Evolutionary conservation across 495 filamentous ascomycete genomes (phyloP).

Genomic region (Trichoderma gamsii): DNA sequence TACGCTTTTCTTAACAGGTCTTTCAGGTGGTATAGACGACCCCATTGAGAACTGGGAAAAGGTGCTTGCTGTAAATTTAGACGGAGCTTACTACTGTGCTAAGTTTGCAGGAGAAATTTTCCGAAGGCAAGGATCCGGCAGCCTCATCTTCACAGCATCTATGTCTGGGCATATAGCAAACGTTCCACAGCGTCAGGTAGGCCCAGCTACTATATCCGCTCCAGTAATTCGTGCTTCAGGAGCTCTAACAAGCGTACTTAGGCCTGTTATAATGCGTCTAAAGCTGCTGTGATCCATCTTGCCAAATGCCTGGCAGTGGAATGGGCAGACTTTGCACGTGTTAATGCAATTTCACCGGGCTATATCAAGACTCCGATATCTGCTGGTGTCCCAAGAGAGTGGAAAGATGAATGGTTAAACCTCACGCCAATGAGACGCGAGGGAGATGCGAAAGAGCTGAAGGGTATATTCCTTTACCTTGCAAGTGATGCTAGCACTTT

Average conservation of each 20-base stretch:
- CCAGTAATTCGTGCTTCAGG: not conserved
- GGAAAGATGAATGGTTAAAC: slow-evolving; percentile 66
- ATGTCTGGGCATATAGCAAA: not conserved
- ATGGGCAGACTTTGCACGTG: slow-evolving; percentile 79
- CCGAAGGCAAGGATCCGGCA: not conserved
- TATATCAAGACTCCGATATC: slow-evolving; percentile 84
- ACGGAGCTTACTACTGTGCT: not conserved
- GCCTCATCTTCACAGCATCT: not conserved
- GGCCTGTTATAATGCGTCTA: not conserved
- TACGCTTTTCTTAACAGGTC: not conserved
- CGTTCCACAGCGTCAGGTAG: not conserved
- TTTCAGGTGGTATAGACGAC: not conserved
- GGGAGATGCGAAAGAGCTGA: slow-evolving; percentile 68
- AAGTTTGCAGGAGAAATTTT: not conserved
- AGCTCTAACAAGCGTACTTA: not conserved
- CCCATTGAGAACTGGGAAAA: not conserved
- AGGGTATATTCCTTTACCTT: slow-evolving; percentile 83
- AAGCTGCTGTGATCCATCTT: not conserved
- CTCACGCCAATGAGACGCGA: slow-evolving; percentile 79
- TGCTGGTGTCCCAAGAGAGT: slow-evolving; percentile 60
- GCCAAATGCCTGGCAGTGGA: slow-evolving; percentile 74
- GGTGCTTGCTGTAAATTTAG: not conserved
- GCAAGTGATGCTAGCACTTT: slow-evolving; percentile 77
- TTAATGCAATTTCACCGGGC: slow-evolving; percentile 76
- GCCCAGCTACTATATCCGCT: not conserved